Evolutionary conservation across 2,329 filamentous ascomycete genomes (phyloP), one percentile per base, ranked within the genome.

Genomic region (Ophiosphaerella herpotricha): DNA sequence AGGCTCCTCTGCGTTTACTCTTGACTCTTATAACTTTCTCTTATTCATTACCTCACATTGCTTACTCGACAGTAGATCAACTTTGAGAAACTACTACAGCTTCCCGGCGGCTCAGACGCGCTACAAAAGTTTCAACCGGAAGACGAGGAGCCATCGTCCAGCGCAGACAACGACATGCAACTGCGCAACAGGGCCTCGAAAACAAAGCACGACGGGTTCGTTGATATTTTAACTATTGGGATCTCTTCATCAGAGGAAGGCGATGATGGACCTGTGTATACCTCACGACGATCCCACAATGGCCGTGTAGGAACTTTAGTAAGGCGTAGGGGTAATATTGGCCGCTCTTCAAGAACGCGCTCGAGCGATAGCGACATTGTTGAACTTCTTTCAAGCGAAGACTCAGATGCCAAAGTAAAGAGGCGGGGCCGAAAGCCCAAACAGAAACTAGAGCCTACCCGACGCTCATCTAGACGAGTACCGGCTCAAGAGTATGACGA

Each of bases 61-160:
- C 36, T 54, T 38, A 54, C 34, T 23, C 39, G n/a, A 37, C 24
- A 13, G 7, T 18, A 83, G 81, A 66, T 82, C 9, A 60, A 73
- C 12, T 75, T 78, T 29, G 69, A 78, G 31, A 66, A 77, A 29
- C 68, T 83, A 3, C 56, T 80, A 11, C 54, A 67, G 2, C 70
- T 79, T 24, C 65, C 74, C 8, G 79, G 81, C 63, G 81, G 81
- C 14, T 61, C 70, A 39, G 69, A 72, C 52, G 78, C 79, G 14
- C 67, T 83, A 18, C 63, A 77, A 32, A 57, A 68, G 13, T 80
- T 76, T 58, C 68, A 74, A 26, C 48, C 61, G n/a, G 42, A 63
- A 50, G 58, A 63, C 43, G 47, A 55, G 23, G 42, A 42, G 14
- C 52, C 48, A 18, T 55, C 63, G 23, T 14, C 48, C 1, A 62